These are phyloP conservation scores for Colletotrichum destructivum DNA, from an alignment of 2,329 filamentous ascomycete genomes.

Conservation along the genomic window DNA sequence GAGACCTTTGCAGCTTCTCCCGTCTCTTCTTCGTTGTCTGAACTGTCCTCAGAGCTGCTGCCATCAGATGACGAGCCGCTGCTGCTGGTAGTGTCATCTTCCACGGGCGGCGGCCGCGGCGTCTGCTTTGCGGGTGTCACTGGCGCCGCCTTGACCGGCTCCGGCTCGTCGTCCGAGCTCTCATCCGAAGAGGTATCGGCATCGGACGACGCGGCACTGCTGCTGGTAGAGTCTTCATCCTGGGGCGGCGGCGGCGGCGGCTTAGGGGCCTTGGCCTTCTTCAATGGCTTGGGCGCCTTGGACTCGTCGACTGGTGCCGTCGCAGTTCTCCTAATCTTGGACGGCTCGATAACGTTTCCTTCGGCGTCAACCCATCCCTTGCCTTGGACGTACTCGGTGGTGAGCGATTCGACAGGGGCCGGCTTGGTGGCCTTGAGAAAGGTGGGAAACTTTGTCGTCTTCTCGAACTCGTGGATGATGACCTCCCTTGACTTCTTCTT, in stretches of 20 bases:
- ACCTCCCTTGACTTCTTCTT: slow-evolving; percentile 74
- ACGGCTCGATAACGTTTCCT: slow-evolving; percentile 80
- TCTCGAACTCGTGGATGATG: slow-evolving; percentile 90
- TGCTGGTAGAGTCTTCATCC: slow-evolving; percentile 56
- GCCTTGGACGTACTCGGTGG: slow-evolving; percentile 80
- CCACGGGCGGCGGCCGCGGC: slow-evolving; percentile 42
- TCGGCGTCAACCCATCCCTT: slow-evolving; percentile 90
- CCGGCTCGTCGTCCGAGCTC: slow-evolving; percentile 49
- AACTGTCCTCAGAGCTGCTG: slow-evolving; percentile 42
- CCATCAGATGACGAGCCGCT: slow-evolving; percentile 46
- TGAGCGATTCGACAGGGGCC: slow-evolving; percentile 59
- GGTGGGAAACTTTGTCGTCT: slow-evolving; percentile 84
- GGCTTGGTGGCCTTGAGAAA: slow-evolving; percentile 77
- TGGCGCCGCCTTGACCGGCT: slow-evolving; percentile 16
- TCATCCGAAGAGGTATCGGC: slow-evolving; percentile 51
- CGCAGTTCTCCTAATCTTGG: slow-evolving; percentile 56
- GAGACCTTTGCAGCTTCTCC: slow-evolving; percentile 39
- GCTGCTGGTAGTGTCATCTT: slow-evolving; percentile 46
- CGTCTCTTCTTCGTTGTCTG: slow-evolving; percentile 47
- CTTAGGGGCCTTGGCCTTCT: slow-evolving; percentile 42
- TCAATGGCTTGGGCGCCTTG: slow-evolving; percentile 42
- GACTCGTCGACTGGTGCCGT: slow-evolving; percentile 46
- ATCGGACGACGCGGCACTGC: slow-evolving; percentile 55
- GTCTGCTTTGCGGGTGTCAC: slow-evolving; percentile 35
- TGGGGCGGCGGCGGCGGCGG: slow-evolving; percentile 8